phyloP scores from a whole-genome alignment of 495 filamentous ascomycete species.

The Hypomontagnella monticulosa region DNA sequence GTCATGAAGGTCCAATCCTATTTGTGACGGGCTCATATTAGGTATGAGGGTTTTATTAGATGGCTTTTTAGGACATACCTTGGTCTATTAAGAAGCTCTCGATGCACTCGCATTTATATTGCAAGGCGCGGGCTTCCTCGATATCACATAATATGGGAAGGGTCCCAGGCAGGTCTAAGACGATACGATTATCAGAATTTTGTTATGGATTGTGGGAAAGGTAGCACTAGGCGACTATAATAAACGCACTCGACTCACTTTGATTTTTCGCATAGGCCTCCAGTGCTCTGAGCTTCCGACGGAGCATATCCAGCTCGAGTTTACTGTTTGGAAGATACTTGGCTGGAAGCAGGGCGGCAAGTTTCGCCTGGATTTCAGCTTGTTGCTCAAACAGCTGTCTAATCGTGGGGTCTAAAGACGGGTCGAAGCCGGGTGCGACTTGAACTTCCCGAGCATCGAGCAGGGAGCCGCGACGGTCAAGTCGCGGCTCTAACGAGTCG shows the following conservation, averaged over 20 bases:
- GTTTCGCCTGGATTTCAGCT: conserved; percentile 60
- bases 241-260: conserved; percentile 50
- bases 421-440: conserved; percentile 48
- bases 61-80: conserved; percentile 51
- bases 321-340: conserved; percentile 56
- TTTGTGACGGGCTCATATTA: conserved; percentile 23
- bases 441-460: conserved; percentile 44
- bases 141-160: conserved; percentile 57
- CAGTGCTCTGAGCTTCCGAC: conserved; percentile 57
- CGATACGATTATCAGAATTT: conserved; percentile 48
- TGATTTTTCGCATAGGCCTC: conserved; percentile 54
- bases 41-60: conserved; percentile 16
- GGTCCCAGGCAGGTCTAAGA: conserved; percentile 54
- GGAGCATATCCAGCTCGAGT: conserved; percentile 58
- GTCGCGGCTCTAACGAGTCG: conserved; percentile 44
- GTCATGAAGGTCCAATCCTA: conserved; percentile 58
- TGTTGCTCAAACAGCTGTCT: conserved; percentile 58
- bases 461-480: conserved; percentile 46
- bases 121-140: conserved; percentile 59
- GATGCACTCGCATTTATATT: conserved; percentile 62
- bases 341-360: conserved; percentile 55
- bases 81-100: conserved; percentile 58
- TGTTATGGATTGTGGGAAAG: conserved; percentile 2
- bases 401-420: conserved; percentile 57
- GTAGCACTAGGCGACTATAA: conserved; percentile 17